phyloP scores from a whole-genome alignment of 2,329 filamentous ascomycete species.

The Fusarium falciforme region DNA sequence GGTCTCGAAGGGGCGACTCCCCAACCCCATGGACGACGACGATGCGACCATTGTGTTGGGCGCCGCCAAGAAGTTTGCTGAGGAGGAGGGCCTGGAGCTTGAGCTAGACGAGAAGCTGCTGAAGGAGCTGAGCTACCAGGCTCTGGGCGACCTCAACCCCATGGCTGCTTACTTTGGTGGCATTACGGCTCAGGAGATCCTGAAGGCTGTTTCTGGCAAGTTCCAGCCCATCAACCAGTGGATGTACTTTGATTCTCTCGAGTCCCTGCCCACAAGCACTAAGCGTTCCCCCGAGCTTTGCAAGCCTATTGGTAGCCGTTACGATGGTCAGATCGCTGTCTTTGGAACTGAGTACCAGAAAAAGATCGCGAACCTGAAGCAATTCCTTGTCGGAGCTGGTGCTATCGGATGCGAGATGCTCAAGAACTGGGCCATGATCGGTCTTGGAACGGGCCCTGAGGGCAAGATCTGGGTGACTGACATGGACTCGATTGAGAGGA shows the following conservation, averaged over 20 bases:
- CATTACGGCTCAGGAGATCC: constrained; percentile 90
- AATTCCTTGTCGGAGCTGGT: constrained; percentile 95
- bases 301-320: constrained; percentile 85
- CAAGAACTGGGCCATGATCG: constrained; percentile 99
- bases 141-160: constrained; percentile 87
- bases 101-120: constrained; percentile 94
- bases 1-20: constrained; percentile 78
- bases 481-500: constrained; percentile 99
- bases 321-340: constrained; percentile 97
- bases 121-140: constrained; percentile 94
- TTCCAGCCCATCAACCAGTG: constrained; percentile 96
- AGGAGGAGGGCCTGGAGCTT: constrained; percentile 71
- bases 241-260: constrained; percentile 98
- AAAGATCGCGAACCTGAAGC: constrained; percentile 88
- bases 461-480: constrained; percentile 95
- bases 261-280: constrained; percentile 83
- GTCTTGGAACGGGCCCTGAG: constrained; percentile 86
- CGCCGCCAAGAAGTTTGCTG: constrained; percentile 79
- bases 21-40: constrained; percentile 83
- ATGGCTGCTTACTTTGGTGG: constrained; percentile 97
- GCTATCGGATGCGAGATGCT: constrained; percentile 99
- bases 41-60: constrained; percentile 84
- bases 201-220: constrained; percentile 98
- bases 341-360: constrained; percentile 95
- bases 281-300: constrained; percentile 87